A percentile compares a stretch with the other conserved stretches of the same genome.
Evolutionary conservation across 306 rosid species (phyloP).

Genomic region (Quercus aquifolioides): DNA sequence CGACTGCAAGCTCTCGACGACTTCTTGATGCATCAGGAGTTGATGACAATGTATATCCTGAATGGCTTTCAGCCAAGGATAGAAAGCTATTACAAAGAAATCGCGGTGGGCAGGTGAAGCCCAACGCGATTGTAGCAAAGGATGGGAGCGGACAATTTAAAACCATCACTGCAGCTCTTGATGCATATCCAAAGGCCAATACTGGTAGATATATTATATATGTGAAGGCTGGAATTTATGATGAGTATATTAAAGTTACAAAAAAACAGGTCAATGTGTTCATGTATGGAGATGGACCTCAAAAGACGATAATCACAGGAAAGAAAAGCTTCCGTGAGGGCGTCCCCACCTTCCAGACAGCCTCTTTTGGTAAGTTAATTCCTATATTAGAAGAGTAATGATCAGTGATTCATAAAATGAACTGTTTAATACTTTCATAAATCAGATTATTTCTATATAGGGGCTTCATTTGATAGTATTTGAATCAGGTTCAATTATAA

Average conservation of each 20-base stretch:
- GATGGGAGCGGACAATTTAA: constrained; percentile 61
- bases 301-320: constrained; percentile 52
- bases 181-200: constrained; percentile 32
- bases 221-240: constrained; percentile 63
- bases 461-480: no score
- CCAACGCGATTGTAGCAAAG: constrained; percentile 62
- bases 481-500: background rate
- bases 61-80: constrained; percentile 50
- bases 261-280: constrained; percentile 20
- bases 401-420: no score
- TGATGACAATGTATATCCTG: constrained; percentile 35
- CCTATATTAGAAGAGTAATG: no score
- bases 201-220: constrained; percentile 45
- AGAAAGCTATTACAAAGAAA: constrained; percentile 42
- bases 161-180: constrained; percentile 45
- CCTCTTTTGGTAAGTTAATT: constrained; percentile 43
- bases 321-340: constrained; percentile 24
- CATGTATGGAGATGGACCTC: constrained; percentile 75
- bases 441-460: no score
- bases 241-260: constrained; percentile 39
- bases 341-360: constrained; percentile 38
- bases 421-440: no score
- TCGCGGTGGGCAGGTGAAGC: background rate
- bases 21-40: constrained; percentile 27
- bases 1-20: constrained; percentile 34